Evolutionary conservation across 345 rosid genomes (phyloP), one percentile per base, ranked within the genome.

Genomic region (Nasturtium officinale): DNA sequence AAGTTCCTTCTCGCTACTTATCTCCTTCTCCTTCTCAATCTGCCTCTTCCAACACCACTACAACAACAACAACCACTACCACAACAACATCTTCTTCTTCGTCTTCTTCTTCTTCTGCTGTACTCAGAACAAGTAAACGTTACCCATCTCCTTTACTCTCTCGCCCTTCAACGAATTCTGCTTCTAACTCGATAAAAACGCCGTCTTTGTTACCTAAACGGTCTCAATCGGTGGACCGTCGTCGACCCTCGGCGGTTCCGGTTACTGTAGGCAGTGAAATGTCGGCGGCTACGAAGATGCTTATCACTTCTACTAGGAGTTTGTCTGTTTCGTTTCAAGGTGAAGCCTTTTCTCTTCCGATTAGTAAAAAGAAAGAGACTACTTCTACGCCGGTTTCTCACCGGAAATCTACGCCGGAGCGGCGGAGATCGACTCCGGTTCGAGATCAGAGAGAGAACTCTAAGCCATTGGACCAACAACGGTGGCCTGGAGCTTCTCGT

Each of bases 311-410:
- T 7, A 82, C 94, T 38, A 87, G 96, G 81, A 92, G 96, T 76
- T 74, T 92, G 72, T 87, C 97, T n/a, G 97, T 90, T 56, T 92
- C 99, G 38, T 96, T 92, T 85, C 99, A 90, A 82, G 98, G 99
- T 2, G 96, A 84, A 63, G 90, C 95, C 38, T 89, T 87, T 77
- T 79, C 98, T 54, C 81, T 81, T 64, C 89, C 81, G 52, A 88
- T 85, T 33, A 89, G 92, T 66, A 92, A 90, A 71, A 85, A 88
- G 74, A 96, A 87, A 69, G 87, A 90, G 30, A 61, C 86, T 6
- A 69, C 86, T 6, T 71, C 86, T 7, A 65, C 91, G 37, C 92
- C 89, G 12, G 80, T 65, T 70, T 40, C 77, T 77, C 63, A 67
- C 37, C 83, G 89, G 76, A 90, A 84, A 85, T 82, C 85, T 42